A percentile compares a stretch with the other conserved stretches of the same genome.
phyloP scores from a whole-genome alignment of 495 filamentous ascomycete species.

The Penicillium waksmanii region DNA sequence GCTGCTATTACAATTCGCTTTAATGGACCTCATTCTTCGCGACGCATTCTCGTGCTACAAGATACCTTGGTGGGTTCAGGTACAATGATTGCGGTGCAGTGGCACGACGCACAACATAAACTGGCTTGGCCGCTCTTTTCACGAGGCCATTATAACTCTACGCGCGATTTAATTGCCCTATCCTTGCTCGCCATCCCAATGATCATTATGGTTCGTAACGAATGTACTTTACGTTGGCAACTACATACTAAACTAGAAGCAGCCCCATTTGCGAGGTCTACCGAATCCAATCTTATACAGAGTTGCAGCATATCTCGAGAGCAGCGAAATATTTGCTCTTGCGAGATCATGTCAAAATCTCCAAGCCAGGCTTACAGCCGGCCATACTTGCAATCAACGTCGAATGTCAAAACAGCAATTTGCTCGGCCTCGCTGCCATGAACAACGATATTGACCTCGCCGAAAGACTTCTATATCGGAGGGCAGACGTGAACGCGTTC shows the following conservation, averaged over 20 bases:
- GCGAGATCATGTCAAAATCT: no score
- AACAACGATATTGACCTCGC: neutral
- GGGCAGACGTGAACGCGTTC: neutral
- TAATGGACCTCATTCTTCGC: neutral
- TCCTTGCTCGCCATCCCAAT: no score
- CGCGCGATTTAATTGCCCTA: neutral
- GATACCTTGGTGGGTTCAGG: neutral
- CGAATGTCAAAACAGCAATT: neutral
- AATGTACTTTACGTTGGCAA: no score
- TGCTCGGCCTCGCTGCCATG: neutral
- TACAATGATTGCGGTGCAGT: neutral
- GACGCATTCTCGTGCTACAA: neutral
- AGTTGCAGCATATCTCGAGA: neutral
- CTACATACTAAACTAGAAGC: no score
- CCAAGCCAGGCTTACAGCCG: neutral
- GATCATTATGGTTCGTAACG: no score
- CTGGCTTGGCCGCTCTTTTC: neutral
- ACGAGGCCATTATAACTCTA: constrained; percentile 3
- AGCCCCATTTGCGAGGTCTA: no score
- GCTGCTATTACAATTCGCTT: neutral
- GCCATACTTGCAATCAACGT: neutral
- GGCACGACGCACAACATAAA: neutral
- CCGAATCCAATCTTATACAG: no score
- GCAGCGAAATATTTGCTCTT: neutral
- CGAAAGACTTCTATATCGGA: neutral